Conservation (phyloP, 805 yeast species). For the Wickerhamomyces bovis region DNA sequence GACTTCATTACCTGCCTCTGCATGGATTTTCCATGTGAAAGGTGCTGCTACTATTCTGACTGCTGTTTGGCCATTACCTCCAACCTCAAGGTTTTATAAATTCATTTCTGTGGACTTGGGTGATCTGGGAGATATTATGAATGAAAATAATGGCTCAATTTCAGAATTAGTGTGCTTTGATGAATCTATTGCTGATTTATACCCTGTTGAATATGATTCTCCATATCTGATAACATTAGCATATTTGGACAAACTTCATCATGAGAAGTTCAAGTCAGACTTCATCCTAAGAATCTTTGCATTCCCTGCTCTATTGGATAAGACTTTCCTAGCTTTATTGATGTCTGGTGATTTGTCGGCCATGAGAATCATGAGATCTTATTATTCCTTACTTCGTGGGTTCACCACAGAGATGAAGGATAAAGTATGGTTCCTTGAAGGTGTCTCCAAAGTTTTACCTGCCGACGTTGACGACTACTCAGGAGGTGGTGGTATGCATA, state of each 20-base stretch:
- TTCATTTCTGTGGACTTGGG: slow-evolving; percentile 83
- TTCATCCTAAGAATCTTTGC: slow-evolving; percentile 85
- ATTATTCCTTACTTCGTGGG: slow-evolving; percentile 73
- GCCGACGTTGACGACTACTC: slow-evolving; percentile 88
- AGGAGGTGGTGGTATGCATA: slow-evolving; percentile 88
- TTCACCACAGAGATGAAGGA: slow-evolving; percentile 86
- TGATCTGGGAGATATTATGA: slow-evolving; percentile 67
- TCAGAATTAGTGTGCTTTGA: slow-evolving; percentile 78
- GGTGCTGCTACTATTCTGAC: slow-evolving; percentile 95
- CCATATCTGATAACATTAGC: slow-evolving; percentile 87
- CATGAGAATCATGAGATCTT: slow-evolving; percentile 85
- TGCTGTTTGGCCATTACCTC: slow-evolving; percentile 91
- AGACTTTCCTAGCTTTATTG: slow-evolving; percentile 65
- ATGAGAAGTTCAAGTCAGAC: slow-evolving; percentile 78
- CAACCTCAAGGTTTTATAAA: slow-evolving; percentile 57
- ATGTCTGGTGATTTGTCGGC: slow-evolving; percentile 84
- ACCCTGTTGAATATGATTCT: slow-evolving; percentile 76
- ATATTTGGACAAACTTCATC: slow-evolving; percentile 74
- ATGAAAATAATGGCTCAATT: slow-evolving; percentile 31
- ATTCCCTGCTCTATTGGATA: slow-evolving; percentile 87
- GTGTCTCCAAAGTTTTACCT: slow-evolving; percentile 82
- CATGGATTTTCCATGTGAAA: slow-evolving; percentile 95
- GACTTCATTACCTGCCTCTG: slow-evolving; percentile 76
- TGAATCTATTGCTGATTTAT: slow-evolving; percentile 74
- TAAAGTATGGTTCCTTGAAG: slow-evolving; percentile 90